A percentile compares a stretch with the other conserved stretches of the same genome.
Conservation (phyloP, 257 asterid genomes). For the Lavandula angustifolia region DNA sequence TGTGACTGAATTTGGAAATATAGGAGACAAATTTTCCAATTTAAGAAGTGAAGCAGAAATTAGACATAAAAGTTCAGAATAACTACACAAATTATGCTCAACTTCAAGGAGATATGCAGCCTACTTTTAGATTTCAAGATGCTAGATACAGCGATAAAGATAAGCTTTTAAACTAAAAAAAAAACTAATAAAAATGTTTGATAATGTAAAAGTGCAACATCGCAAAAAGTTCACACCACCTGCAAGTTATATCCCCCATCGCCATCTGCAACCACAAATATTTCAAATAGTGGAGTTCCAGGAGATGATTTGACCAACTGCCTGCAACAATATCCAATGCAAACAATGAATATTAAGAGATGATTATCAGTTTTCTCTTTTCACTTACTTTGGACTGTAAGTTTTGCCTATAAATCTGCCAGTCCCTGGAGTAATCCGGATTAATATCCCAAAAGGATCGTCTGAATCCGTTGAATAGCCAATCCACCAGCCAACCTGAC, state of each 20-base stretch:
- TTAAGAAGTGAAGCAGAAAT: slow-evolving; percentile 6
- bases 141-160: neutral
- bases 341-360: slow-evolving; percentile 20
- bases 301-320: slow-evolving; percentile 85
- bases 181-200: neutral
- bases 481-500: slow-evolving; percentile 99
- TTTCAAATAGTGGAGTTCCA: slow-evolving; percentile 92
- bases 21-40: neutral
- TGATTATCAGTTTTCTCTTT: neutral
- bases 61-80: neutral
- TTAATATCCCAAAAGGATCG: slow-evolving; percentile 91
- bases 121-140: slow-evolving; percentile 3
- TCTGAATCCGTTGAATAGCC: slow-evolving; percentile 83
- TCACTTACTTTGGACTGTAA: slow-evolving; percentile 85
- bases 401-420: slow-evolving; percentile 89
- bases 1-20: slow-evolving; percentile 2
- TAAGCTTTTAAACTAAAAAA: neutral
- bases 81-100: neutral
- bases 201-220: neutral
- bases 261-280: slow-evolving; percentile 81
- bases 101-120: slow-evolving; percentile 17
- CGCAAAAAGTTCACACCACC: slow-evolving; percentile 44
- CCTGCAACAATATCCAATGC: slow-evolving; percentile 50
- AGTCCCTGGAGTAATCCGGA: slow-evolving; percentile 79
- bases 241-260: slow-evolving; percentile 66